Percentiles rank a stretch among this genome's conserved stretches.
phyloP scores from a whole-genome alignment of 768 basidiomycete genomes.

The Pleurotus citrinopileatus region DNA sequence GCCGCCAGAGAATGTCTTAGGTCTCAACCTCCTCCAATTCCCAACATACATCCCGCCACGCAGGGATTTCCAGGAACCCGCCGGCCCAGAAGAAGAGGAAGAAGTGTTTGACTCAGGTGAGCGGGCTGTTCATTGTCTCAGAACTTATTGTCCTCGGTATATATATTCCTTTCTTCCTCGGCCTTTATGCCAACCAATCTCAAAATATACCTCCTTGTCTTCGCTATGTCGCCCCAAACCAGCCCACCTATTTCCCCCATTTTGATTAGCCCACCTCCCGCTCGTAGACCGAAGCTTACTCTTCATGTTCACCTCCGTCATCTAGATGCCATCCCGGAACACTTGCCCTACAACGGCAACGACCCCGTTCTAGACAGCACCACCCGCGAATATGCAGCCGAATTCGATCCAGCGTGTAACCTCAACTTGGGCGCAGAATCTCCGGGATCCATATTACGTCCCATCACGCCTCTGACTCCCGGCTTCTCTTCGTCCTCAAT shows the following conservation, averaged over 20 bases:
- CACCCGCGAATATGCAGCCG: neutral
- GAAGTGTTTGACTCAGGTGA: neutral
- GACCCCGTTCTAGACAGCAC: neutral
- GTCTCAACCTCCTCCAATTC: neutral
- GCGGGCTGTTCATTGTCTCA: too few relatives aligned
- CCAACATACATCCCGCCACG: neutral
- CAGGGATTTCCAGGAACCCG: neutral
- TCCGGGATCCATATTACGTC: conserved; percentile 13
- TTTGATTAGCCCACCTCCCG: neutral
- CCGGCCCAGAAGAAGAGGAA: too few relatives aligned
- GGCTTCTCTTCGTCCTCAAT: neutral
- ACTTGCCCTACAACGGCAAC: neutral
- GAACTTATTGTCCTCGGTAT: neutral
- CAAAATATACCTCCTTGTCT: neutral
- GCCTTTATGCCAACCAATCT: too few relatives aligned
- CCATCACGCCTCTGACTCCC: neutral
- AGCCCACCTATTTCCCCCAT: neutral
- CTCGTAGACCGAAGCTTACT: neutral
- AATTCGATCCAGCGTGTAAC: neutral
- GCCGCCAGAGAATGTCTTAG: neutral
- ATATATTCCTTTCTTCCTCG: too few relatives aligned
- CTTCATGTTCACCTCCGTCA: neutral
- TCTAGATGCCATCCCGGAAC: neutral
- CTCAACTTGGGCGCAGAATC: conserved; percentile 19
- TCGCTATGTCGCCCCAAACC: neutral